Evolutionary conservation across 768 basidiomycete species (phyloP).

Genomic region (Porpolomopsis calyptriformis): DNA sequence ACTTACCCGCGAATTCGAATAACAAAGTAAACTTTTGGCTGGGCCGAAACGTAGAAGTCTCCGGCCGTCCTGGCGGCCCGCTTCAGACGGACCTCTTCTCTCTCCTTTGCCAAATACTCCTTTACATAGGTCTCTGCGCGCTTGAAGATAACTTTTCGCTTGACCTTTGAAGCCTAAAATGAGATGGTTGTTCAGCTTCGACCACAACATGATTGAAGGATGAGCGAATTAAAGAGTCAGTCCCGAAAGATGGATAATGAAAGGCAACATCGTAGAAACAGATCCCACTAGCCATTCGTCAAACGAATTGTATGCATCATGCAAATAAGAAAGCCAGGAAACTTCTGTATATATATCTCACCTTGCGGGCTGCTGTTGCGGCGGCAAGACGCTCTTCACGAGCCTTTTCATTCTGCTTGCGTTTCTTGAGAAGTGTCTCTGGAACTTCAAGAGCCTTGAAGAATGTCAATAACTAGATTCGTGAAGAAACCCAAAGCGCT

Average conservation of each 20-base stretch:
- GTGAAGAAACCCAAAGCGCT: constrained; percentile 17
- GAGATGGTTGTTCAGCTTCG: constrained; percentile 6
- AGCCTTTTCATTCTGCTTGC: constrained; percentile 95
- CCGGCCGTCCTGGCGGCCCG: constrained; percentile 83
- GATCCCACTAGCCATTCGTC: constrained; percentile 67
- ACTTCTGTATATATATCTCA: constrained; percentile 28
- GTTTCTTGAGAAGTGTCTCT: constrained; percentile 99
- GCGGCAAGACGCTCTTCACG: constrained; percentile 86
- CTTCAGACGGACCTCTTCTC: constrained; percentile 93
- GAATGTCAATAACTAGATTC: constrained; percentile 1
- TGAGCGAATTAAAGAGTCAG: constrained; percentile 34
- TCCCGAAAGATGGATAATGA: constrained; percentile 95
- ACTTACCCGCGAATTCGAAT: constrained; percentile 92
- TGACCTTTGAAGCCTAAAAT: constrained; percentile 70
- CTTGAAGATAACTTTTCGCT: constrained; percentile 98
- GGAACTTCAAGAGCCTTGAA: constrained; percentile 86
- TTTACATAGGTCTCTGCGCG: constrained; percentile 97
- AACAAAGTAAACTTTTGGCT: constrained; percentile 97
- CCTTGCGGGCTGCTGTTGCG: constrained; percentile 81
- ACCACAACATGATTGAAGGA: neutral
- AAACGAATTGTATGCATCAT: constrained; percentile 80
- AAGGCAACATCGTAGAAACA: constrained; percentile 60
- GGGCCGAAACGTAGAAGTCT: constrained; percentile 95
- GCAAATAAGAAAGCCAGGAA: constrained; percentile 15
- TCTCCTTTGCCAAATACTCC: constrained; percentile 88